phyloP scores from a whole-genome alignment of 805 yeast genomes.

The Ascoidea asiatica region DNA sequence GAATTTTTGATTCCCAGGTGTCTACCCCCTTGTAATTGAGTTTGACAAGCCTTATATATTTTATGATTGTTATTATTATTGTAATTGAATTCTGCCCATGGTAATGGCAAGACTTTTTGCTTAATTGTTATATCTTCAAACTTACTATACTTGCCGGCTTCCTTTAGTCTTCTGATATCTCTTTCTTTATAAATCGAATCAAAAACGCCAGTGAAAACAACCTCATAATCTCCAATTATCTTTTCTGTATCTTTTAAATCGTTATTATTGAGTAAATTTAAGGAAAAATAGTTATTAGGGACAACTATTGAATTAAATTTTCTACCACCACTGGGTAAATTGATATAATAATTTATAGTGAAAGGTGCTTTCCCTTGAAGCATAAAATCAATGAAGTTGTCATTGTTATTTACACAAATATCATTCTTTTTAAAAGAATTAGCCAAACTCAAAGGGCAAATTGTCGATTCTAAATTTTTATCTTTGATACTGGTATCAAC shows the following conservation, averaged over 20 bases:
- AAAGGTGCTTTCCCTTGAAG: conserved; percentile 56
- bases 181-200: conserved; percentile 47
- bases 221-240: conserved; percentile 48
- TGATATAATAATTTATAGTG: conserved; percentile 49
- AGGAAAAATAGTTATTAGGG: conserved; percentile 35
- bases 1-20: no score
- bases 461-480: no score
- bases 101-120: conserved; percentile 49
- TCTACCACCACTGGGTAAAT: conserved; percentile 39
- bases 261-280: conserved; percentile 25
- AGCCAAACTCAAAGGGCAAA: no score
- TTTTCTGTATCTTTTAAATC: conserved; percentile 10
- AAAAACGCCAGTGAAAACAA: conserved; percentile 44
- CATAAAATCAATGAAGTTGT: conserved; percentile 29
- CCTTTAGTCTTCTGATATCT: conserved; percentile 19
- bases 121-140: conserved; percentile 24
- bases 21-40: conserved; percentile 6
- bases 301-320: conserved; percentile 29
- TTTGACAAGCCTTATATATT: conserved; percentile 35
- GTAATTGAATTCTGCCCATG: conserved; percentile 35
- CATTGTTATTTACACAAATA: conserved; percentile 36
- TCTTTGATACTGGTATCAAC: conserved; percentile 14
- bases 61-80: conserved; percentile 22
- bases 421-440: conserved; percentile 20
- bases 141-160: no score